Percentiles rank a stretch among this genome's conserved stretches.
Conservation (phyloP, 495 filamentous ascomycete species). For the Podospora pseudopauciseta region DNA sequence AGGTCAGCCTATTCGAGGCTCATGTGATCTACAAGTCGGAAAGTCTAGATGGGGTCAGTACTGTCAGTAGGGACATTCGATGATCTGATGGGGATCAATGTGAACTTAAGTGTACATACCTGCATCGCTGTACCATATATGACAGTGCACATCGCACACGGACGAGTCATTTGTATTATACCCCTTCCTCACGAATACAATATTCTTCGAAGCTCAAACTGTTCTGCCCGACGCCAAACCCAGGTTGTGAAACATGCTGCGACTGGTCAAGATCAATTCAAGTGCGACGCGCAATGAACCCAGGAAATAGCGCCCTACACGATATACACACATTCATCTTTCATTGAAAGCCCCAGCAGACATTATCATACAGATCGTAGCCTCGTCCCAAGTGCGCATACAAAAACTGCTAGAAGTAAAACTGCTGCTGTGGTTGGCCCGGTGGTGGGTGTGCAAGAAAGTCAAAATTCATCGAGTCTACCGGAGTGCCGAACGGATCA, state of each 20-base stretch:
- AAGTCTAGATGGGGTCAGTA: background rate
- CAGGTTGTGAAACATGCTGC: too few species aligned
- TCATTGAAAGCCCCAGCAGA: too few species aligned
- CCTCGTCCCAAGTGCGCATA: background rate
- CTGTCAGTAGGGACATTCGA: background rate
- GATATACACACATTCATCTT: too few species aligned
- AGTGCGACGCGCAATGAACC: too few species aligned
- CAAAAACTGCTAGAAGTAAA: constrained; percentile 37
- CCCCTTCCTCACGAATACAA: background rate
- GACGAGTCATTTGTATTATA: background rate
- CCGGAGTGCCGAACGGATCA: constrained; percentile 47
- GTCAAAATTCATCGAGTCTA: constrained; percentile 51
- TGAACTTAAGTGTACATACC: background rate
- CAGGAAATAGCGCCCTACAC: too few species aligned
- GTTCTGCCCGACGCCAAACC: too few species aligned
- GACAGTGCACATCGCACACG: background rate
- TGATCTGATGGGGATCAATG: background rate
- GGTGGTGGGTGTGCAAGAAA: constrained; percentile 48
- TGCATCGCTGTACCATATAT: background rate
- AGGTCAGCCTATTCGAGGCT: constrained; percentile 12
- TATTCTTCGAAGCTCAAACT: background rate
- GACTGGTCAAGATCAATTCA: too few species aligned
- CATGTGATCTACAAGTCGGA: constrained; percentile 11
- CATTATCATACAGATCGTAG: background rate
- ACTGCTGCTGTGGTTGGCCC: constrained; percentile 48